Evolutionary conservation across 2,329 filamentous ascomycete genomes (phyloP).

Genomic region (Aspergillus terreus): DNA sequence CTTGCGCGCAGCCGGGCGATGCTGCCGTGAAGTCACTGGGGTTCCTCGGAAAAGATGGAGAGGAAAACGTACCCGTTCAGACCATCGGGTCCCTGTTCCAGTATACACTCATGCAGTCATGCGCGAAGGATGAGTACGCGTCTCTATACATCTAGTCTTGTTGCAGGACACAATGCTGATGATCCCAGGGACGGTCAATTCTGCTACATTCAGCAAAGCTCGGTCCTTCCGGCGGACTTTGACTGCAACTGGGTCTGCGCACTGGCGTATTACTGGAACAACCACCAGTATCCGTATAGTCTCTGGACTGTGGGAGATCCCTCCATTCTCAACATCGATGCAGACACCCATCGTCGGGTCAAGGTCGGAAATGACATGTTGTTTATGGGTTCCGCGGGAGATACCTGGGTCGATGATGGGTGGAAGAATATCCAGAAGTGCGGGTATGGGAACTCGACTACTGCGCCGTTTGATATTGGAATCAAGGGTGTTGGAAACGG

Average conservation of each 20-base stretch:
- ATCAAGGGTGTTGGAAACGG: background rate
- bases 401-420: background rate
- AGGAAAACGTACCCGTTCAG: constrained; percentile 2
- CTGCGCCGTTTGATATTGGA: background rate
- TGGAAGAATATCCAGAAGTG: constrained; percentile 2
- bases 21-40: background rate
- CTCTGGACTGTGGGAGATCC: constrained; percentile 4
- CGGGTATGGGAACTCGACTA: background rate
- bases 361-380: background rate
- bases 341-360: background rate
- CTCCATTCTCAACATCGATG: background rate
- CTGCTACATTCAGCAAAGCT: constrained; percentile 5
- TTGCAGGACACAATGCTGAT: background rate
- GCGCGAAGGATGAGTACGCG: constrained; percentile 10
- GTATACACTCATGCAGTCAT: constrained; percentile 8
- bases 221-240: background rate
- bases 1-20: constrained; percentile 5
- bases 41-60: background rate
- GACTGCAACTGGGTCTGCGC: constrained; percentile 8
- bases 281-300: constrained; percentile 9
- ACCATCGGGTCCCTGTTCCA: constrained; percentile 5
- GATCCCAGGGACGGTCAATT: constrained; percentile 1
- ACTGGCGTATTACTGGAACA: constrained; percentile 8
- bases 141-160: background rate
- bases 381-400: background rate